phyloP scores from a whole-genome alignment of 768 basidiomycete genomes.

The Porpolomopsis calyptriformis region DNA sequence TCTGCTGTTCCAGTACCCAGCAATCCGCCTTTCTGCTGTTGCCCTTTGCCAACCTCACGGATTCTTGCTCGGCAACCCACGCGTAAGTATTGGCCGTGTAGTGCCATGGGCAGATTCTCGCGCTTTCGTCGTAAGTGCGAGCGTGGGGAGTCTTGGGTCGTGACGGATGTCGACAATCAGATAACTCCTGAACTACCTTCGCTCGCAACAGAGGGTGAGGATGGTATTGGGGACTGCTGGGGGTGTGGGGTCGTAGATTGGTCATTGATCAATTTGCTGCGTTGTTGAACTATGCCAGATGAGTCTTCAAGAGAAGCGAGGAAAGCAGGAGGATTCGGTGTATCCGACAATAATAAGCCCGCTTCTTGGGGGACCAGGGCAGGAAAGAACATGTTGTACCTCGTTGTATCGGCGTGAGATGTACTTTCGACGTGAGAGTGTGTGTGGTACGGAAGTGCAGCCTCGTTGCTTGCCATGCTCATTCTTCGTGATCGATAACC shows the following conservation, averaged over 20 bases:
- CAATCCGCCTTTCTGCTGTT: constrained; percentile 45
- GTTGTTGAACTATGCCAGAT: too few relatives aligned
- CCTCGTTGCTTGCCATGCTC: constrained; percentile 5
- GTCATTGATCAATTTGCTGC: background rate
- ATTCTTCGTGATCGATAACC: background rate
- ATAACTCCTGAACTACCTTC: background rate
- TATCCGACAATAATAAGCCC: background rate
- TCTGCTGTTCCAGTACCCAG: constrained; percentile 57
- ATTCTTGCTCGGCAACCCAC: constrained; percentile 47
- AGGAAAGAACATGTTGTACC: background rate
- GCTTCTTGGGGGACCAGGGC: background rate
- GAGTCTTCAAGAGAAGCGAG: background rate
- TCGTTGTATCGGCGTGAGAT: constrained; percentile 5
- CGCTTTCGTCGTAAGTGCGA: constrained; percentile 9
- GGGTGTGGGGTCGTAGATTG: background rate
- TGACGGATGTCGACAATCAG: background rate
- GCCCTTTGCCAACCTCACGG: constrained; percentile 30
- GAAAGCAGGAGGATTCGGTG: background rate
- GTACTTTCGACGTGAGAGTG: background rate
- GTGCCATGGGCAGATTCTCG: constrained; percentile 25
- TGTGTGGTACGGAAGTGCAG: background rate
- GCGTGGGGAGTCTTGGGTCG: background rate
- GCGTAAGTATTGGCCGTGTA: constrained; percentile 35
- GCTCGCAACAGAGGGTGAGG: constrained; percentile 2
- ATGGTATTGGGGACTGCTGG: background rate